phyloP scores from a whole-genome alignment of 495 filamentous ascomycete genomes.

The Cercophora samala region DNA sequence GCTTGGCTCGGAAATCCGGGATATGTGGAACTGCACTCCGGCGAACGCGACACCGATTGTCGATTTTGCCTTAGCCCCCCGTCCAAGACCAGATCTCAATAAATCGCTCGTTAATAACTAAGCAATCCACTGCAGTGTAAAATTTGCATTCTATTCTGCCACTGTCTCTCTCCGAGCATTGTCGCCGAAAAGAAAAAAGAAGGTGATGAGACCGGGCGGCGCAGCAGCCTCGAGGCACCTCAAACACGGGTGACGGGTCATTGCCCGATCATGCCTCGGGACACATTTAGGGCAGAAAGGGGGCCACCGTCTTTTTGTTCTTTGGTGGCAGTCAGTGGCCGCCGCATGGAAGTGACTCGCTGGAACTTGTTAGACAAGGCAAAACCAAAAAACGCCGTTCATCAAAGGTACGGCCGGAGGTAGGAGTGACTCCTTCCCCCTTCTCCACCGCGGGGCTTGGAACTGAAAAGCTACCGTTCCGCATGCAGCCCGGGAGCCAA shows the following conservation, averaged over 20 bases:
- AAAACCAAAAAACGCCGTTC: background rate
- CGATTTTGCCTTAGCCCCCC: conserved; percentile 9
- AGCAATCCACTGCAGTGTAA: background rate
- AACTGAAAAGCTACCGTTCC: background rate
- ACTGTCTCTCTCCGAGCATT: no score
- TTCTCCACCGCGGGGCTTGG: background rate
- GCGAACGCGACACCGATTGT: conserved; percentile 1
- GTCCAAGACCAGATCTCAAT: background rate
- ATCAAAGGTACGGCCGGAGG: conserved; percentile 6
- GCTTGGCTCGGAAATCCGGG: conserved; percentile 15
- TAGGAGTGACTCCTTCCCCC: background rate
- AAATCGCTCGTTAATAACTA: background rate
- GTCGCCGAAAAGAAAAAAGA: background rate
- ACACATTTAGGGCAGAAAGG: background rate
- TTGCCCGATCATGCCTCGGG: background rate
- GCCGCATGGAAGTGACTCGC: background rate
- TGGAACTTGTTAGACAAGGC: background rate
- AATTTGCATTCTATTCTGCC: background rate
- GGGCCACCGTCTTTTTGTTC: background rate
- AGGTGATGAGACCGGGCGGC: background rate
- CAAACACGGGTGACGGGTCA: background rate
- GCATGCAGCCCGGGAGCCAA: conserved; percentile 4
- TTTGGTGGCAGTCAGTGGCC: no score
- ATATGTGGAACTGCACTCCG: conserved; percentile 16
- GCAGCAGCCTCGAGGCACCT: background rate